Percentiles rank a stretch among this genome's conserved stretches.
These are phyloP conservation scores for Curvularia spicifera DNA, from an alignment of 2,329 filamentous ascomycete species.

Conservation along the genomic window DNA sequence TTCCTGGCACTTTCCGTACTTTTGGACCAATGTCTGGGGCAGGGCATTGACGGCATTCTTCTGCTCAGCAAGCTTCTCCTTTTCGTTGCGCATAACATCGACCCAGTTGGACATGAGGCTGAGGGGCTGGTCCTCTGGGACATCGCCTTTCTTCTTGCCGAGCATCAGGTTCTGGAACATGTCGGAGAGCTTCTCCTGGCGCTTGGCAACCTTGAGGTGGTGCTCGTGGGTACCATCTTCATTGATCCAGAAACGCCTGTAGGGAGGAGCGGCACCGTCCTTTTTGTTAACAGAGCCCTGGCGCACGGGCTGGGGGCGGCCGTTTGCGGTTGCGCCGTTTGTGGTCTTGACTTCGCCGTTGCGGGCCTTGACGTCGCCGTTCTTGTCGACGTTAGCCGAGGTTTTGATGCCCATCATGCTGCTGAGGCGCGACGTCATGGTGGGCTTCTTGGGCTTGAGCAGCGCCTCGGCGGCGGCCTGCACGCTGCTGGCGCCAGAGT, in stretches of 20 bases:
- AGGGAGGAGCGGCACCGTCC: slow-evolving; percentile 33
- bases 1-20: slow-evolving; percentile 98
- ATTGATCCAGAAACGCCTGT: slow-evolving; percentile 62
- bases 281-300: slow-evolving; percentile 43
- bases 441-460: slow-evolving; percentile 49
- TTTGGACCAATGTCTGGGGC: slow-evolving; percentile 83
- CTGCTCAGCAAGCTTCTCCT: slow-evolving; percentile 74
- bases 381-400: slow-evolving; percentile 34
- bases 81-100: slow-evolving; percentile 87
- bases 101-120: slow-evolving; percentile 97
- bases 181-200: slow-evolving; percentile 93
- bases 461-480: slow-evolving; percentile 43
- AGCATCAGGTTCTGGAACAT: slow-evolving; percentile 85
- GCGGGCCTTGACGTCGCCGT: slow-evolving; percentile 35
- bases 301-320: slow-evolving; percentile 40
- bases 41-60: slow-evolving; percentile 79
- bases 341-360: slow-evolving; percentile 39
- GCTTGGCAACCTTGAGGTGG: slow-evolving; percentile 83
- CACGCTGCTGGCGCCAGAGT: slow-evolving; percentile 37
- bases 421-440: slow-evolving; percentile 53
- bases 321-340: slow-evolving; percentile 36
- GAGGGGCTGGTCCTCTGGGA: slow-evolving; percentile 75
- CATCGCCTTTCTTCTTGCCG: slow-evolving; percentile 79
- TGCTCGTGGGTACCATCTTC: slow-evolving; percentile 81
- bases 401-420: slow-evolving; percentile 50